Conservation (phyloP, 129 eudicot genomes). For the Heracleum sosnowskyi region DNA sequence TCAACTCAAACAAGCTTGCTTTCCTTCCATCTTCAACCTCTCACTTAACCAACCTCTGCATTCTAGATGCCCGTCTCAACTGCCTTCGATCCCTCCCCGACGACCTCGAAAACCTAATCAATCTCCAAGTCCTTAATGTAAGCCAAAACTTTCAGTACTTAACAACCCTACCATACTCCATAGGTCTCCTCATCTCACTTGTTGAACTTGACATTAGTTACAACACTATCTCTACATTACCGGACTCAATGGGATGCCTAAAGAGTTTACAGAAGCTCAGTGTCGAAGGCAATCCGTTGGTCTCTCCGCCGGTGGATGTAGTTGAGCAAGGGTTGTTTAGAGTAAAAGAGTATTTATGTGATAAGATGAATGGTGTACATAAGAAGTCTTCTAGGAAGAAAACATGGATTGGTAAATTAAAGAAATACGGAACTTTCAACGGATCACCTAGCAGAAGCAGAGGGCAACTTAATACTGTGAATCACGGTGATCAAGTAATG, state of each 20-base stretch:
- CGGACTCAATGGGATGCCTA: conserved; percentile 70
- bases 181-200: conserved; percentile 76
- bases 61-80: conserved; percentile 79
- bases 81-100: conserved; percentile 79
- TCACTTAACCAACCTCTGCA: conserved; percentile 67
- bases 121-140: conserved; percentile 59
- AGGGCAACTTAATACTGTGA: not conserved
- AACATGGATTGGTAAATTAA: conserved; percentile 66
- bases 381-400: conserved; percentile 33
- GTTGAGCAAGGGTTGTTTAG: conserved; percentile 54
- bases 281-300: conserved; percentile 78
- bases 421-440: conserved; percentile 59
- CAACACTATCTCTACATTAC: conserved; percentile 56
- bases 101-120: conserved; percentile 75
- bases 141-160: conserved; percentile 87
- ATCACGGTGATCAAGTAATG: conserved; percentile 2
- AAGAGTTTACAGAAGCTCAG: conserved; percentile 59
- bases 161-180: conserved; percentile 52
- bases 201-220: conserved; percentile 79
- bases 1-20: conserved; percentile 74
- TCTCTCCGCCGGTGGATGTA: conserved; percentile 61
- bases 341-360: conserved; percentile 55
- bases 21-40: conserved; percentile 70
- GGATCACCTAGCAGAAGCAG: conserved; percentile 20
- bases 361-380: conserved; percentile 55